phyloP scores from a whole-genome alignment of 331 rosid species.

The Spiraea crenata region DNA sequence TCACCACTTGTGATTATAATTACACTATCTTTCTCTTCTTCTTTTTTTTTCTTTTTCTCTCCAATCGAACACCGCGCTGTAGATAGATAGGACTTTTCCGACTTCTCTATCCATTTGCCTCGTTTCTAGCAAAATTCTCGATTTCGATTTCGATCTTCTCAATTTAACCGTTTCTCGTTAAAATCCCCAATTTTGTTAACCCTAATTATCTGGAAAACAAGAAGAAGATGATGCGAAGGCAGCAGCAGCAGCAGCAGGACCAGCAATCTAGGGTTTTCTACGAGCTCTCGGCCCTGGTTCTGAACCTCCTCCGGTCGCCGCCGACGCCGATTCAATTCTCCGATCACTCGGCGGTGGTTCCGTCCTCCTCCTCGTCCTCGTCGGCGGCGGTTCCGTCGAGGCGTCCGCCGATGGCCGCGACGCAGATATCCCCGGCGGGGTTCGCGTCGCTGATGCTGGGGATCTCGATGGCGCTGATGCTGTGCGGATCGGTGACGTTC shows the following conservation, averaged over 20 bases:
- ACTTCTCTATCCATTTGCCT: constrained; percentile 45
- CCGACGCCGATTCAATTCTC: constrained; percentile 52
- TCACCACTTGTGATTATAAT: constrained; percentile 23
- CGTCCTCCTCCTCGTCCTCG: constrained; percentile 17
- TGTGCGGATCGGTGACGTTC: constrained; percentile 91
- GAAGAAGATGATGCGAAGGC: neutral
- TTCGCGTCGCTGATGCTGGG: constrained; percentile 75
- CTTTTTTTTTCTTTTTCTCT: neutral
- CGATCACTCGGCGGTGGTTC: constrained; percentile 29
- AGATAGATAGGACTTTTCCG: constrained; percentile 27
- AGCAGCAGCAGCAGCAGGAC: constrained; percentile 38
- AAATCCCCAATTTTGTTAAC: neutral
- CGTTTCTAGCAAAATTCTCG: constrained; percentile 18
- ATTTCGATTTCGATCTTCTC: neutral
- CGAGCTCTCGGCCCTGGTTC: constrained; percentile 69
- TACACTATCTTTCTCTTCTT: too few relatives aligned
- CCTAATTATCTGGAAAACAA: neutral
- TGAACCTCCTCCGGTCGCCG: constrained; percentile 67
- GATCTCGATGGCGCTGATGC: constrained; percentile 78
- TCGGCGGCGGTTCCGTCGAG: constrained; percentile 17
- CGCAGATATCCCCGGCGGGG: constrained; percentile 69
- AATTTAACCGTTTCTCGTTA: neutral
- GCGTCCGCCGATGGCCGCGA: constrained; percentile 11
- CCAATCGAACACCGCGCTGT: constrained; percentile 26
- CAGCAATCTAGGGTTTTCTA: constrained; percentile 53